Percentiles rank a stretch among this genome's conserved stretches.
Evolutionary conservation across 352 stramenopile species (phyloP).

Genomic region (Peronosclerospora sorghi): DNA sequence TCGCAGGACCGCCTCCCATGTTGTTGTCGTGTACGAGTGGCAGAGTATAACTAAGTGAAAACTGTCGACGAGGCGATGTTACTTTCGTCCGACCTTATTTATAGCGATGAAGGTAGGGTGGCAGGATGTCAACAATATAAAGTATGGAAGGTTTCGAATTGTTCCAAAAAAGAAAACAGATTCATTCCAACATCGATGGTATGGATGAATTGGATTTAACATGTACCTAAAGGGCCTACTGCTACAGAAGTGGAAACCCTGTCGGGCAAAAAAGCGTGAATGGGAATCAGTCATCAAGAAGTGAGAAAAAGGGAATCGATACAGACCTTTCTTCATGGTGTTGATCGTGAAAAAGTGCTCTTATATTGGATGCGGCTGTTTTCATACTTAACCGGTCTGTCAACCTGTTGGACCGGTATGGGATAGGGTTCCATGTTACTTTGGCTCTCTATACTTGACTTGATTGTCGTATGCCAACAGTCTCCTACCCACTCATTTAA

Average conservation of each 20-base stretch:
- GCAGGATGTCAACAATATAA: conserved; percentile 1
- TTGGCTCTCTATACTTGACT: conserved; percentile 49
- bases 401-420: conserved; percentile 9
- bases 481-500: conserved; percentile 82
- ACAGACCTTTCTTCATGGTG: too few species aligned
- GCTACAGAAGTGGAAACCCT: too few species aligned
- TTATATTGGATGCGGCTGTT: background rate
- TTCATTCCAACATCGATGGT: too few species aligned
- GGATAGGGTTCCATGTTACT: conserved; percentile 19
- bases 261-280: too few species aligned
- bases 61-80: background rate
- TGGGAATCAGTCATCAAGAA: too few species aligned
- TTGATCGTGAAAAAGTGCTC: too few species aligned
- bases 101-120: too few species aligned
- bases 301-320: too few species aligned
- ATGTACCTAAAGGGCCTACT: too few species aligned
- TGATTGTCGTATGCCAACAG: conserved; percentile 37
- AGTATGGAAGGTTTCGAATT: background rate
- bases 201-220: background rate
- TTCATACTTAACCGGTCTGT: conserved; percentile 7
- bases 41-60: background rate
- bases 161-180: background rate
- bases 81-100: conserved; percentile 20
- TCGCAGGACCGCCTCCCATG: conserved; percentile 64
- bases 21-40: background rate